Conservation (phyloP, 345 rosid species). For the Camelina laxa region DNA sequence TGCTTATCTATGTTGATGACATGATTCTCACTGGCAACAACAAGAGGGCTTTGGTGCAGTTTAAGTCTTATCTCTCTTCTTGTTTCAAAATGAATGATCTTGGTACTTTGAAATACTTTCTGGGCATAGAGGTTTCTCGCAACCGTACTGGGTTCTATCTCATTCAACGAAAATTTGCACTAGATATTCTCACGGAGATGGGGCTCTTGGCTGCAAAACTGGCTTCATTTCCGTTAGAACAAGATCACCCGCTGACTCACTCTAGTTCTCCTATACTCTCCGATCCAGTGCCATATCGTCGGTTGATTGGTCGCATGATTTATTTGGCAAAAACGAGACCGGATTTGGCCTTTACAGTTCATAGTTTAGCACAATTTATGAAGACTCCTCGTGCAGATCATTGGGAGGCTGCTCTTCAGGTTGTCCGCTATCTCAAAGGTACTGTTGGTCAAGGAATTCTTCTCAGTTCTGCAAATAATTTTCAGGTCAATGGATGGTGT, state of each 20-base stretch:
- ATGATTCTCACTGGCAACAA: not conserved
- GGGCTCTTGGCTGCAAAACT: not conserved
- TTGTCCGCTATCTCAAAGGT: not conserved
- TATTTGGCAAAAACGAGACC: not conserved
- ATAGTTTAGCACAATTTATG: not conserved
- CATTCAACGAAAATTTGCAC: not conserved
- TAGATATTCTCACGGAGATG: not conserved
- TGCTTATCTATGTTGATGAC: not conserved
- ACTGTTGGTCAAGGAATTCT: not conserved
- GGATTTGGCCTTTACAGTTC: not conserved
- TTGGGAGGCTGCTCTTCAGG: not conserved
- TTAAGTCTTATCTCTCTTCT: not conserved
- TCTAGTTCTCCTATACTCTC: too few species aligned
- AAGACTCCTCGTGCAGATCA: not conserved
- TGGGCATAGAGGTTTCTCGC: not conserved
- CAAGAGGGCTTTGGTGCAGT: rapidly evolving
- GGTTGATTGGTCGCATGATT: not conserved
- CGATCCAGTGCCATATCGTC: not conserved
- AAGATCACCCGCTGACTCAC: too few species aligned
- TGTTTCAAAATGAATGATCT: not conserved
- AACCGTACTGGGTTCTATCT: not conserved
- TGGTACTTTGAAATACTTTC: not conserved
- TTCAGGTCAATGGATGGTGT: not conserved
- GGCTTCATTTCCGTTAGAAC: too few species aligned
- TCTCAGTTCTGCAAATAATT: too few species aligned